Conservation (phyloP, 768 basidiomycete species). For the Hydnomerulius pinastri region DNA sequence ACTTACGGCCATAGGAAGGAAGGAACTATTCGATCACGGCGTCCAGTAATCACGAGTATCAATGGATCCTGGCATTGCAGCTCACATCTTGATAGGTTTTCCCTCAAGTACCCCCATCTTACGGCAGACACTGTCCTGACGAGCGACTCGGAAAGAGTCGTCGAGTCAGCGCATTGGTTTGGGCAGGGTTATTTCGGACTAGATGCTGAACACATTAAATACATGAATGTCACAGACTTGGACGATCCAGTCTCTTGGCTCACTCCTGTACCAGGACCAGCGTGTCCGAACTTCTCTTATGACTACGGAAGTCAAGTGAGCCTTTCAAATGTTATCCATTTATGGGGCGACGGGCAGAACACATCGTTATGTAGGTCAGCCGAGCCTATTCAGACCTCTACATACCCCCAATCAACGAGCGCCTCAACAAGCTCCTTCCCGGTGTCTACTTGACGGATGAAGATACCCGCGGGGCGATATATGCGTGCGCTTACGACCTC, state of each 20-base stretch:
- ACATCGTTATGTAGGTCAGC: neutral
- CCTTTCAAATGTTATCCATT: neutral
- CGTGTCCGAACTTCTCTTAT: constrained; percentile 33
- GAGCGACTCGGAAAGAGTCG: constrained; percentile 11
- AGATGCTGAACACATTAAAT: constrained; percentile 14
- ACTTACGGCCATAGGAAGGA: constrained; percentile 35
- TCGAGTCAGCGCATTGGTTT: constrained; percentile 42
- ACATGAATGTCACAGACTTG: constrained; percentile 32
- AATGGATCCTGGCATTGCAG: neutral
- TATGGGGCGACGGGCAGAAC: neutral
- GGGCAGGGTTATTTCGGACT: constrained; percentile 37
- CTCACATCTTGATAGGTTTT: neutral
- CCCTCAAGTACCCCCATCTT: constrained; percentile 6
- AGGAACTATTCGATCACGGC: constrained; percentile 37
- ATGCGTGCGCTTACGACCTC: constrained; percentile 39
- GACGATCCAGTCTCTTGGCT: constrained; percentile 35
- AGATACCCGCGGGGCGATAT: constrained; percentile 38
- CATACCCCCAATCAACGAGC: constrained; percentile 37
- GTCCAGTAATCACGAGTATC: constrained; percentile 25
- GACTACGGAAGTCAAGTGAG: constrained; percentile 3
- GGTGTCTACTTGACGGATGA: constrained; percentile 29
- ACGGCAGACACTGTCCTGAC: constrained; percentile 1
- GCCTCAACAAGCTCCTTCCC: constrained; percentile 35
- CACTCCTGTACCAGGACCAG: constrained; percentile 37
- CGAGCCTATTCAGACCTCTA: constrained; percentile 21